Evolutionary conservation across 75 land plant genomes (phyloP), one percentile per base, ranked within the genome.

Genomic region (Ceratopteris richardii): DNA sequence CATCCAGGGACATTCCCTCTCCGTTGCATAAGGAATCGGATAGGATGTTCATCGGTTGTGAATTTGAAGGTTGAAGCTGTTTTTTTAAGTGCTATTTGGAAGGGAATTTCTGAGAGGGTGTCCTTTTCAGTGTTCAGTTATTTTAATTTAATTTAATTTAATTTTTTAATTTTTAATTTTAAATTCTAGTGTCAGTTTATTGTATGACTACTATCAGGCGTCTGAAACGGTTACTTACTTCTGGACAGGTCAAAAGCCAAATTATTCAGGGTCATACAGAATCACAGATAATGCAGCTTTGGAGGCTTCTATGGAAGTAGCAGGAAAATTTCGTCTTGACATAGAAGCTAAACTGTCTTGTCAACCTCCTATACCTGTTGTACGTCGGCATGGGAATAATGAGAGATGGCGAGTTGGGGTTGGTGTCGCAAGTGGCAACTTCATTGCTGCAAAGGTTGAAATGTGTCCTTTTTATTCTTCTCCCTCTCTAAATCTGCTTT

Each of bases 311-410:
- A 95, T 84, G 93, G 97, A 95, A 67, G 99, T 93, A 19, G 81
- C 99, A 46, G 99, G 99, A 27, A 87, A 76, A 58, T 77, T 87
- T 56, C 74, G 77, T 19, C 40, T 82, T 26, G 71, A 70, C 58
- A 78, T 95, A 54, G 89, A 95, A 62, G 86, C 99, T 55, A 95
- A 84, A 46, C 89, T 95, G 13, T 95, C 99, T 42, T 87, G 94
- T 44, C 90, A 90, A 1, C 99, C 99, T 7, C 74, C 90, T 19
- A 77, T 82, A 42, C 78, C 78, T 44, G 74, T 70, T 25, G 75
- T 95, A 30, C 84, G 93, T 60, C 78, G 99, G 20, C 99, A 95
- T 70, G 99, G 97, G 51, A 74, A 79, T 19, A 87, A 71, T 62
- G 82, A 76, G 37, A 82, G 97, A 30, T 90, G 85, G 83, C 87